Evolutionary conservation across 257 asterid genomes (phyloP), one percentile per base, ranked within the genome.

Genomic region (Solanum virginianum): DNA sequence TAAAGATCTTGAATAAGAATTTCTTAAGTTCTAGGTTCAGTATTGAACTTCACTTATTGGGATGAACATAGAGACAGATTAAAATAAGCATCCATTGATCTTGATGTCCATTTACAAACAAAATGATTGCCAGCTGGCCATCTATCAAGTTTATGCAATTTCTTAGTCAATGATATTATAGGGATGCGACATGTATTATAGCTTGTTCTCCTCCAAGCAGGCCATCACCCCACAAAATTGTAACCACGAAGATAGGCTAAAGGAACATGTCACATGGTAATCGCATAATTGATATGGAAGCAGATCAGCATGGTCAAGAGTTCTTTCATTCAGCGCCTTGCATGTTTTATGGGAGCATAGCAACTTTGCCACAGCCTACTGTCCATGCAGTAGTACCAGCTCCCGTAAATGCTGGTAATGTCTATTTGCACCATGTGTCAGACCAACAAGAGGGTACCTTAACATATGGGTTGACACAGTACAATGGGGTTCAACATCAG

Each of bases 291-390:
- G 93, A 94, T 81, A 59, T 88, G 87, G 97, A 92, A 88, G 63
- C 90, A 10, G 94, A 94, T 84, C 97, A 90, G 84, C 95, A 87
- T 83, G 91, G 94, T 81, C 97, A 88, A 80, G 89, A 80, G 88
- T 91, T 90, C 88, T 86, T 86, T 36, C 93, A 86, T 81, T 88
- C 97, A 6, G 95, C 91, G 74, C 95, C 97, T 36, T 90, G 91
- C 90, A 79, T 93, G 84, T 89, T 93, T 84, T 93, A 94, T 63
- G 89, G 93, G 85, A 91, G 83, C 87, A 43, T 89, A 55, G 29
- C 94, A 39, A 90, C 89, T 87, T 89, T 85, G 74, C 97, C 96
- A 62, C 98, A 88, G 45, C 92, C 91, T 45, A 89, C 55, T 88
- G 79, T 86, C 56, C 95, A 91, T 82, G 56, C 93, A 5, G 83